Conservation (phyloP, 495 filamentous ascomycete genomes). For the Neurospora pannonica region DNA sequence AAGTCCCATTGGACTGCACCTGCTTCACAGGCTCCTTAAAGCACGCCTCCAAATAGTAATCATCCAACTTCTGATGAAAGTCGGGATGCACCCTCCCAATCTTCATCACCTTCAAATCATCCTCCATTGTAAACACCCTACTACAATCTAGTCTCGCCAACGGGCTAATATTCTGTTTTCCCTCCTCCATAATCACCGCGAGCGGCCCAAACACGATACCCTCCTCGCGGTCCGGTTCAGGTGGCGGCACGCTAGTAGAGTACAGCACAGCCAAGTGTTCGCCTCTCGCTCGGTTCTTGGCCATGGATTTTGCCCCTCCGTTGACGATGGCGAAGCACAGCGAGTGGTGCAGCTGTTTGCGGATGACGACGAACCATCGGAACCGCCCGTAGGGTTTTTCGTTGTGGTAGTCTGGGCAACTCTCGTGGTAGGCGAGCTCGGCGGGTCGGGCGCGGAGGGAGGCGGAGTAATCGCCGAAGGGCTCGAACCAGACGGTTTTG, state of each 20-base stretch:
- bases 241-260: constrained; percentile 10
- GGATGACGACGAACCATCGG: constrained; percentile 26
- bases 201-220: constrained; percentile 15
- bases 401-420: constrained; percentile 9
- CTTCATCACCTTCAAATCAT: constrained; percentile 21
- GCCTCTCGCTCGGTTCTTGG: constrained; percentile 1
- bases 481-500: constrained; percentile 26
- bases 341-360: constrained; percentile 17
- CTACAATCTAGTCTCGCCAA: constrained; percentile 23
- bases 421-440: constrained; percentile 10
- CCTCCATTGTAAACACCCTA: constrained; percentile 26
- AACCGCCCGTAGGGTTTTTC: constrained; percentile 15
- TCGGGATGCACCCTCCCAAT: constrained; percentile 21
- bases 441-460: background rate
- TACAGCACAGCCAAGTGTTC: constrained; percentile 22
- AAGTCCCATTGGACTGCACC: background rate
- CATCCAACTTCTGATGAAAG: constrained; percentile 12
- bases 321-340: constrained; percentile 27
- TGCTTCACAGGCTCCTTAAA: background rate
- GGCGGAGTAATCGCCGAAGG: background rate
- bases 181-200: constrained; percentile 22
- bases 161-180: constrained; percentile 20
- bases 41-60: constrained; percentile 16
- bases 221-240: constrained; percentile 16
- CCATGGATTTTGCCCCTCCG: background rate